A percentile compares a stretch with the other conserved stretches of the same genome.
phyloP scores from a whole-genome alignment of 148 eudicot species.

The Talinum fruticosum region DNA sequence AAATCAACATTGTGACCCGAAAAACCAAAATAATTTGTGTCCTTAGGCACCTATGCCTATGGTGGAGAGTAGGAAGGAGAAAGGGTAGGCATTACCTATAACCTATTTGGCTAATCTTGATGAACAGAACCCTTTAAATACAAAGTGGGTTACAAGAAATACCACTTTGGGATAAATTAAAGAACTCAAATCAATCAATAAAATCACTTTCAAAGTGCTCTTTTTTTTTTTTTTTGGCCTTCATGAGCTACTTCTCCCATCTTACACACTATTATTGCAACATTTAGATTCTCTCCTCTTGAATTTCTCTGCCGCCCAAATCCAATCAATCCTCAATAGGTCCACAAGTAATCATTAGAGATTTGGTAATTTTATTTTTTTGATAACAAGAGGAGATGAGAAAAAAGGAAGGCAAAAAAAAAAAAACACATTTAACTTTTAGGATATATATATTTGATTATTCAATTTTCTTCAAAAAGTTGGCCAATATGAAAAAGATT shows the following conservation, averaged over 20 bases:
- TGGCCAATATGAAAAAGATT: not conserved
- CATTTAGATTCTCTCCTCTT: conserved; percentile 20
- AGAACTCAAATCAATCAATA: conserved; percentile 14
- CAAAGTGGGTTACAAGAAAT: not conserved
- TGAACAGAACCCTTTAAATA: conserved; percentile 20
- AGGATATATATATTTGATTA: not conserved
- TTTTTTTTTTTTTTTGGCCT: conserved; percentile 8
- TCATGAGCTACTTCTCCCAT: not conserved
- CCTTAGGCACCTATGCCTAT: not conserved
- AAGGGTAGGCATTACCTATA: not conserved
- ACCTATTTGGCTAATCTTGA: not conserved
- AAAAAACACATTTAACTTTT: not conserved
- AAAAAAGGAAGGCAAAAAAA: not conserved
- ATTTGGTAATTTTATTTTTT: conserved; percentile 4
- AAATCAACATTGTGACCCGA: not conserved
- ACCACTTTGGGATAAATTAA: conserved; percentile 17
- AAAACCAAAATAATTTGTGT: not conserved
- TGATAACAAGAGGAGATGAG: not conserved
- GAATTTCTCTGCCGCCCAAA: conserved; percentile 27
- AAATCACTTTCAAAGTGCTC: conserved; percentile 18
- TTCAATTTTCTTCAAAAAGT: not conserved
- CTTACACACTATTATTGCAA: conserved; percentile 14
- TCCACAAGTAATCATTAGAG: conserved; percentile 23
- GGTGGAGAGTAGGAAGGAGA: not conserved
- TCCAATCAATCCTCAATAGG: conserved; percentile 20